These are phyloP conservation scores for Diaporthe nobilis DNA, from an alignment of 2,329 filamentous ascomycete genomes.

Conservation along the genomic window DNA sequence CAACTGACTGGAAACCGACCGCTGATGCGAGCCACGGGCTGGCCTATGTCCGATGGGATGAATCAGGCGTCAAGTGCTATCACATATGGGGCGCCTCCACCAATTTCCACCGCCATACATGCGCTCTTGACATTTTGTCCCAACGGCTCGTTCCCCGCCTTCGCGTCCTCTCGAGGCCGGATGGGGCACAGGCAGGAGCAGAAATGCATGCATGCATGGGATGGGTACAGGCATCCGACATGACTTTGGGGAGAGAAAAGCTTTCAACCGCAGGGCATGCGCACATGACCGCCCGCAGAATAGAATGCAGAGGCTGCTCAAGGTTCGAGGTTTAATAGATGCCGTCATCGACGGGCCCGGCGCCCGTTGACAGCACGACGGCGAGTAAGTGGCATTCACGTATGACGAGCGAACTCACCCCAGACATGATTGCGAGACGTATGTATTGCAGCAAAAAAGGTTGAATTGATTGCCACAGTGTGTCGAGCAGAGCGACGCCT, in stretches of 20 bases:
- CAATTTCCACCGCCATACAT: slow-evolving; percentile 29
- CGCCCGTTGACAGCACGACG: slow-evolving; percentile 11
- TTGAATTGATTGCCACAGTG: slow-evolving; percentile 22
- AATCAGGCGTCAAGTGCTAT: slow-evolving; percentile 31
- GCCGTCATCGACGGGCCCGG: slow-evolving; percentile 16
- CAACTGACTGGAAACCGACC: slow-evolving; percentile 27
- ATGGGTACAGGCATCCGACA: slow-evolving; percentile 19
- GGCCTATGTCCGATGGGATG: slow-evolving; percentile 26
- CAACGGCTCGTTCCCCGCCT: slow-evolving; percentile 29
- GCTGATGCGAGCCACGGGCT: slow-evolving; percentile 22
- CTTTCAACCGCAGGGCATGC: slow-evolving; percentile 4
- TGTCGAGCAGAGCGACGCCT: slow-evolving; percentile 25
- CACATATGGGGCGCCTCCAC: slow-evolving; percentile 32
- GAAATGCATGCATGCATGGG: background rate
- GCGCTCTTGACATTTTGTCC: slow-evolving; percentile 17
- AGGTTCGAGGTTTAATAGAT: slow-evolving; percentile 29
- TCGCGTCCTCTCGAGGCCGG: slow-evolving; percentile 1
- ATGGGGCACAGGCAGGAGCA: background rate
- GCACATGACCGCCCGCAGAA: background rate
- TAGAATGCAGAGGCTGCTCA: slow-evolving; percentile 25
- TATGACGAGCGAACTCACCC: slow-evolving; percentile 7
- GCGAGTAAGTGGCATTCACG: slow-evolving; percentile 1
- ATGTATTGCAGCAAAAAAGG: slow-evolving; percentile 4
- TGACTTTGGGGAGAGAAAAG: background rate
- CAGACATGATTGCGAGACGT: slow-evolving; percentile 21